Evolutionary conservation across 495 filamentous ascomycete species (phyloP).

Genomic region (Aspergillus mulundensis): DNA sequence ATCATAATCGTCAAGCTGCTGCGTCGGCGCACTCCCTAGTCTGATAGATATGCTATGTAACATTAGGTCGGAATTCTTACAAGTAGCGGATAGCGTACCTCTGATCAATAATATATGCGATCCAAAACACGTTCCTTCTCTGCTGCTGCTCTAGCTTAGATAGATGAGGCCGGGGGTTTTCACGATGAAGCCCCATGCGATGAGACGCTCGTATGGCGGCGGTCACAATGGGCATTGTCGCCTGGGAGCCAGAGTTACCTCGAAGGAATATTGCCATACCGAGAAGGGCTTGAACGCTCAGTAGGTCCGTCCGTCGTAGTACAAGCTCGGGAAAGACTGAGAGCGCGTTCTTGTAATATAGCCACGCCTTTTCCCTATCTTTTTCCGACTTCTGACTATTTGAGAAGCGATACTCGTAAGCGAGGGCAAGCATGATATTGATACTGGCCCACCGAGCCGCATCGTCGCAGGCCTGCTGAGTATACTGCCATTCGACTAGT

Average conservation of each 20-base stretch:
- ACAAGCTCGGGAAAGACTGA: constrained; percentile 84
- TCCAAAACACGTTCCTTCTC: constrained; percentile 90
- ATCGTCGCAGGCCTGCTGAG: constrained; percentile 81
- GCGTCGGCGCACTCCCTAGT: constrained; percentile 79
- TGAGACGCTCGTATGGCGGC: constrained; percentile 87
- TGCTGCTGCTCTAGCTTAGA: constrained; percentile 84
- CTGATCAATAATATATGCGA: constrained; percentile 90
- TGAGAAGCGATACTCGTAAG: constrained; percentile 84
- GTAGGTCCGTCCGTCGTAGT: constrained; percentile 86
- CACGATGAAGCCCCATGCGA: constrained; percentile 92
- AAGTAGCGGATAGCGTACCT: constrained; percentile 46
- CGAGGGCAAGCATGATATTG: constrained; percentile 86
- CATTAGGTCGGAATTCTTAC: not conserved
- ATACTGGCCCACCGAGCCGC: constrained; percentile 96
- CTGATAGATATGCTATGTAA: constrained; percentile 67
- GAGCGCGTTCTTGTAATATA: constrained; percentile 93
- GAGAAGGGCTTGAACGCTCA: constrained; percentile 90
- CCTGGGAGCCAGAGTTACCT: constrained; percentile 90
- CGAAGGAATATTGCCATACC: constrained; percentile 95
- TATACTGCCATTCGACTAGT: constrained; percentile 90
- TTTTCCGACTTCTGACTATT: constrained; percentile 80
- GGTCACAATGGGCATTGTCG: constrained; percentile 82
- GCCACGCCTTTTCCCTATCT: constrained; percentile 85
- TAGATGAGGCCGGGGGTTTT: constrained; percentile 77
- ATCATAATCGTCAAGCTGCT: constrained; percentile 95